Base-by-base conservation (phyloP, 1,139 yeast species). In the Suhomyces maxii region DNA sequence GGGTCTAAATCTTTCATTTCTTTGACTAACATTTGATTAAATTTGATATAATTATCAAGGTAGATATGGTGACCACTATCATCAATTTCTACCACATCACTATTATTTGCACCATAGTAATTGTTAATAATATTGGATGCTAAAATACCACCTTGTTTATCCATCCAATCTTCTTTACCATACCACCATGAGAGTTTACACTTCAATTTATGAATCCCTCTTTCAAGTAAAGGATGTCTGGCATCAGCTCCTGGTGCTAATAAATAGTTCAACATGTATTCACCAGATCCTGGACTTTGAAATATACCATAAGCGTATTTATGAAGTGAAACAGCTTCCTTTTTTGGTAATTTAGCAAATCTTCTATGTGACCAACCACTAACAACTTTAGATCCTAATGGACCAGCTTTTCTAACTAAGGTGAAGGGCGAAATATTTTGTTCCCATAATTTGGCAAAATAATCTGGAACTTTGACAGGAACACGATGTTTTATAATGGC, bases 111-210 rank as follows among this genome's bases (percentile, higher is more conserved):
- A 2, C 58, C 57, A 26, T 60, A 50, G 11, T 54, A 49, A 8
- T 60, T 56, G 37, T 67, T 67, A 30, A 80, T 60, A 9, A 68
- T 66, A 2, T 67, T 59, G 11, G 76, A 64, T 39, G 79, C 71
- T 25, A 64, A 52, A 40, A 70, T 55, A 0, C 88, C 89, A 2
- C 89, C 89, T 25, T 64, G 56, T 26, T 63, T 60, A 58, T 84
- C 86, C 89, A 86, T 86, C 93, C 93, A 86, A 62, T 86, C 93
- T 41, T 81, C 80, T 48, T 78, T 79, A 1, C 95, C 95, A 54
- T 86, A 86, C 57, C 83, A 67, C 93, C 93, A 86, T 5, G 75
- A 60, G 26, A 83, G 68, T 44, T 82, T 77, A 56, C 84, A 81
- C 8, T 68, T 61, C 12, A 80, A 64, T 32, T 71, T 65, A 36